These are phyloP conservation scores for Candida maltosa DNA, from an alignment of 805 yeast species.

Conservation along the genomic window DNA sequence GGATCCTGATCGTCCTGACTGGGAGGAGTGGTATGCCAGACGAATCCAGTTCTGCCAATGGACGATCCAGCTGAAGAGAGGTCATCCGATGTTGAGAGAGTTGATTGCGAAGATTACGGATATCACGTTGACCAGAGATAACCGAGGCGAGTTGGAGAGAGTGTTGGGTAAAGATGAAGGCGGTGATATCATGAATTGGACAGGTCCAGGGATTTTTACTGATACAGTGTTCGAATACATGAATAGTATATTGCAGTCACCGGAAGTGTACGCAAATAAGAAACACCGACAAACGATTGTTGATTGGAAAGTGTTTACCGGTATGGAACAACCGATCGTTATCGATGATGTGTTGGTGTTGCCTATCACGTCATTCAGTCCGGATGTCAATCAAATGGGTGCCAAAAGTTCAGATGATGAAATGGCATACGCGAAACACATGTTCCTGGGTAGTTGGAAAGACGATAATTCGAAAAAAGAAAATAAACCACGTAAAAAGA, in stretches of 20 bases:
- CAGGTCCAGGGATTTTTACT: constrained; percentile 96
- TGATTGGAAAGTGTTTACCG: constrained; percentile 58
- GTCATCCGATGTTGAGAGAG: constrained; percentile 87
- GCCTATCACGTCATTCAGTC: constrained; percentile 69
- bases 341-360: constrained; percentile 68
- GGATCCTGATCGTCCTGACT: constrained; percentile 92
- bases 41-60: constrained; percentile 95
- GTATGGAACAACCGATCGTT: constrained; percentile 50
- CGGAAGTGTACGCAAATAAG: constrained; percentile 16
- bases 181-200: constrained; percentile 86
- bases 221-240: constrained; percentile 75
- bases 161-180: constrained; percentile 63
- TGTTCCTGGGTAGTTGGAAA: constrained; percentile 69
- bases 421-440: constrained; percentile 82
- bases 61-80: constrained; percentile 87
- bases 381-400: constrained; percentile 82
- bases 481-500: too few species aligned
- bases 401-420: constrained; percentile 63
- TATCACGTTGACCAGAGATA: constrained; percentile 57
- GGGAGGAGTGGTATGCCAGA: constrained; percentile 91
- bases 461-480: too few species aligned
- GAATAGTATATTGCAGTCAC: constrained; percentile 34
- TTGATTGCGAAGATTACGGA: constrained; percentile 76
- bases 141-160: constrained; percentile 42
- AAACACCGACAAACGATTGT: constrained; percentile 22